Evolutionary conservation across 352 stramenopile species (phyloP).

Genomic region (Lagenidium giganteum): DNA sequence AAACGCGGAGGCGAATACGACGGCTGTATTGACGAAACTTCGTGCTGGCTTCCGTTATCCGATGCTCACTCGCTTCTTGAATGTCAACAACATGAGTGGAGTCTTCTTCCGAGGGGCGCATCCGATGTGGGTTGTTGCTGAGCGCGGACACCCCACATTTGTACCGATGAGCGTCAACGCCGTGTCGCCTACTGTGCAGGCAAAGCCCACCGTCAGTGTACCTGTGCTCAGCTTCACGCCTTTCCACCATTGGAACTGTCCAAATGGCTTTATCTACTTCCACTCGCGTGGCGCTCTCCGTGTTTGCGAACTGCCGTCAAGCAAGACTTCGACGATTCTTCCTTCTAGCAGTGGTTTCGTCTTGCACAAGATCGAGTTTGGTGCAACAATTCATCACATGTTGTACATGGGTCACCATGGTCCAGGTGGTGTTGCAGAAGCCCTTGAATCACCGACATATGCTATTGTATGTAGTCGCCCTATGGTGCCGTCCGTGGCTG

Average conservation of each 20-base stretch:
- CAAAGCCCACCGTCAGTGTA: slow-evolving; percentile 45
- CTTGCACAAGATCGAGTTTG: slow-evolving; percentile 75
- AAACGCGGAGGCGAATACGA: slow-evolving; percentile 59
- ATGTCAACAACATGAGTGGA: slow-evolving; percentile 83
- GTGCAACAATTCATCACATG: slow-evolving; percentile 73
- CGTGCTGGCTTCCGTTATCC: slow-evolving; percentile 78
- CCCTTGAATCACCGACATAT: slow-evolving; percentile 72
- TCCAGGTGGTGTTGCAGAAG: slow-evolving; percentile 71
- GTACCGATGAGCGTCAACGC: slow-evolving; percentile 69
- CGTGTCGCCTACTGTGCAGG: slow-evolving; percentile 2
- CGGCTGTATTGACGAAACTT: slow-evolving; percentile 63
- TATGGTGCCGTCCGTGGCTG: slow-evolving; percentile 46
- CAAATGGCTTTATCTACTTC: slow-evolving; percentile 87
- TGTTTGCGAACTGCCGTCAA: slow-evolving; percentile 78
- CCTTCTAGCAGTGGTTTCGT: slow-evolving; percentile 70
- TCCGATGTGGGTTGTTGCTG: slow-evolving; percentile 79
- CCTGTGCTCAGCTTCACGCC: slow-evolving; percentile 84
- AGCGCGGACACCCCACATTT: slow-evolving; percentile 58
- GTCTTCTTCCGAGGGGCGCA: slow-evolving; percentile 81
- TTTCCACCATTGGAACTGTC: slow-evolving; percentile 87
- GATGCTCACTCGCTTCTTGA: slow-evolving; percentile 78
- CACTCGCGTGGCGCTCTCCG: slow-evolving; percentile 72
- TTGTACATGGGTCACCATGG: slow-evolving; percentile 72
- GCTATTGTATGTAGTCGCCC: slow-evolving; percentile 68
- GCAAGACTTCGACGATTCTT: slow-evolving; percentile 63